These are phyloP conservation scores for Quercus engelmannii DNA, from an alignment of 306 rosid species.

Conservation along the genomic window DNA sequence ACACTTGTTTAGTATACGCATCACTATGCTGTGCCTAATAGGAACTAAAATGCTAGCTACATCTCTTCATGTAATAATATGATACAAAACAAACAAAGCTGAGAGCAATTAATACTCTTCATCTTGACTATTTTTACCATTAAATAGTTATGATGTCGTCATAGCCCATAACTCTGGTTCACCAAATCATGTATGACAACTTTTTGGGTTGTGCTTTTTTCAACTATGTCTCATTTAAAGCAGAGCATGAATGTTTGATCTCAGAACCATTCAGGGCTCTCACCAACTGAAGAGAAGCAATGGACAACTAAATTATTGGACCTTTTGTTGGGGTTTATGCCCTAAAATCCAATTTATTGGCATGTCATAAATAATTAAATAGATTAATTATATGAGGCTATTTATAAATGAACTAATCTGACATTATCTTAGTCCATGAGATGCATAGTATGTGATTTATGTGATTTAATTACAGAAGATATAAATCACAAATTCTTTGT, in stretches of 20 bases:
- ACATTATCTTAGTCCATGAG: too few relatives aligned
- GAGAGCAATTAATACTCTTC: not conserved
- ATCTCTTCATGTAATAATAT: not conserved
- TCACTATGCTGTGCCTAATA: not conserved
- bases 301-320: not conserved
- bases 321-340: not conserved
- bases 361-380: too few relatives aligned
- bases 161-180: not conserved
- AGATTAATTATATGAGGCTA: too few relatives aligned
- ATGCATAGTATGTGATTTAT: too few relatives aligned
- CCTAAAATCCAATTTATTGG: too few relatives aligned
- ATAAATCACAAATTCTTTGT: too few relatives aligned
- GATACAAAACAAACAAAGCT: constrained; percentile 1
- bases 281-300: constrained; percentile 7
- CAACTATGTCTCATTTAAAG: not conserved
- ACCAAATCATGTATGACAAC: not conserved
- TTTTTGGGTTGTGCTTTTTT: not conserved
- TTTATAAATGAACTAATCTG: too few relatives aligned
- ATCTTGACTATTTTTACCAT: constrained; percentile 6
- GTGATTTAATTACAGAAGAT: too few relatives aligned
- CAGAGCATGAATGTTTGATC: not conserved
- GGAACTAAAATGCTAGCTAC: not conserved
- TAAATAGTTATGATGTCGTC: not conserved
- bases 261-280: constrained; percentile 6
- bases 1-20: not conserved